Evolutionary conservation across 1,284 basidiomycete genomes (phyloP).

Genomic region (Ganoderma multipileum): DNA sequence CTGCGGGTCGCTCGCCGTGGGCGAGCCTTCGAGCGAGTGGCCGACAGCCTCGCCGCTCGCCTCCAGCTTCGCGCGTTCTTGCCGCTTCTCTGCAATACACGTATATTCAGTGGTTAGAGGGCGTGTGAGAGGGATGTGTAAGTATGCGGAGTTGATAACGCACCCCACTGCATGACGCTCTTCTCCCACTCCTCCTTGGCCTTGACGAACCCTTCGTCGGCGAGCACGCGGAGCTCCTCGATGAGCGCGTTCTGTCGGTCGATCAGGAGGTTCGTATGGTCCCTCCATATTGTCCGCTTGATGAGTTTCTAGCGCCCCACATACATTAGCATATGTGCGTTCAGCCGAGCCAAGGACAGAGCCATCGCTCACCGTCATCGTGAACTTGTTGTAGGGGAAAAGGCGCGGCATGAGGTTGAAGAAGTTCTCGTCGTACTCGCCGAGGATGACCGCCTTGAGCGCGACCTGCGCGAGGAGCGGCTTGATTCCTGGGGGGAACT

Average conservation of each 20-base stretch:
- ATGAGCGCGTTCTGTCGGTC: constrained; percentile 71
- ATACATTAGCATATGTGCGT: neutral
- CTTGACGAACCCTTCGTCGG: constrained; percentile 67
- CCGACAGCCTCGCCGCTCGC: constrained; percentile 35
- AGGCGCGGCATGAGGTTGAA: constrained; percentile 87
- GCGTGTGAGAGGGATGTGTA: neutral
- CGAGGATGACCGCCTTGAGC: constrained; percentile 79
- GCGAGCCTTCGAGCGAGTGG: constrained; percentile 47
- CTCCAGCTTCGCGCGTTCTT: constrained; percentile 53
- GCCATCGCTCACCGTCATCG: constrained; percentile 68
- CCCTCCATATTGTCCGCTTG: constrained; percentile 77
- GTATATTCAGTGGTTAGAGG: neutral
- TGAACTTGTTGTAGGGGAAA: constrained; percentile 94
- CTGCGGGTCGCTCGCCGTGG: constrained; percentile 35
- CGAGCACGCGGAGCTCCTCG: constrained; percentile 60
- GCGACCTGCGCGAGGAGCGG: constrained; percentile 77
- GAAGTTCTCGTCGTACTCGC: constrained; percentile 92
- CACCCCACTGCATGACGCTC: constrained; percentile 70
- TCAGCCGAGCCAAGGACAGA: neutral
- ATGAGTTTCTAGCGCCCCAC: constrained; percentile 70
- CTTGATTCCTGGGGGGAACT: constrained; percentile 87
- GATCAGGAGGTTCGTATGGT: constrained; percentile 68
- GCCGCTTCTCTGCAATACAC: constrained; percentile 57
- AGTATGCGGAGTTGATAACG: constrained; percentile 40
- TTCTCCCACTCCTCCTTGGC: constrained; percentile 80